A percentile compares a stretch with the other conserved stretches of the same genome.
phyloP scores from a whole-genome alignment of 202 grass and related monocot species.

The Carex sylvatica region DNA sequence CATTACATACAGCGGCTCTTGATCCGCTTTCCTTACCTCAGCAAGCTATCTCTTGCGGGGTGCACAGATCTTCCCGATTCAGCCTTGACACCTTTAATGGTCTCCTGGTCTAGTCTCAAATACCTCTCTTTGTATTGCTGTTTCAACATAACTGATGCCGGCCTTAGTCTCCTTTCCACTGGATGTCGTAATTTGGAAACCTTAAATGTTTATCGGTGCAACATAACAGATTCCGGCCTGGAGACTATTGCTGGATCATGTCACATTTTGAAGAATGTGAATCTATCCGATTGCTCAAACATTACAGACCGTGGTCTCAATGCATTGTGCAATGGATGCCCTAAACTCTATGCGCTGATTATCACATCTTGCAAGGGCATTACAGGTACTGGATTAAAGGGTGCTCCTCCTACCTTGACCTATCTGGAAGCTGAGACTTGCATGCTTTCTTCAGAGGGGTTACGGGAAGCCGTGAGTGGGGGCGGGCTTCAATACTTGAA shows the following conservation, averaged over 20 bases:
- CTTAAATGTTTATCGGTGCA: slow-evolving; percentile 68
- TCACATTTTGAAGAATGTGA: slow-evolving; percentile 65
- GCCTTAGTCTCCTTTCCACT: slow-evolving; percentile 41
- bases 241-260: slow-evolving; percentile 58
- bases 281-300: slow-evolving; percentile 44
- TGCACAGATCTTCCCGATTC: slow-evolving; percentile 62
- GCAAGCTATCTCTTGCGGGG: slow-evolving; percentile 51
- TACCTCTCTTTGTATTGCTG: slow-evolving; percentile 88
- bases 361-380: slow-evolving; percentile 61
- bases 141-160: slow-evolving; percentile 64
- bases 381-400: slow-evolving; percentile 66
- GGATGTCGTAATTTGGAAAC: slow-evolving; percentile 75
- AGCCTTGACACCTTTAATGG: slow-evolving; percentile 36
- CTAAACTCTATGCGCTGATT: slow-evolving; percentile 48
- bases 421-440: slow-evolving; percentile 86
- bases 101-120: slow-evolving; percentile 46
- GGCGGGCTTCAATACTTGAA: slow-evolving; percentile 69
- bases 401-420: slow-evolving; percentile 48
- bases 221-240: slow-evolving; percentile 69
- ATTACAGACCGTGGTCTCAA: slow-evolving; percentile 72
- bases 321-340: slow-evolving; percentile 47
- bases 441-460: slow-evolving; percentile 57
- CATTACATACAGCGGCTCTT: slow-evolving; percentile 63
- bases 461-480: slow-evolving; percentile 44
- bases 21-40: slow-evolving; percentile 53